These are phyloP conservation scores for Arbutus unedo DNA, from an alignment of 148 eudicot genomes.

Conservation along the genomic window DNA sequence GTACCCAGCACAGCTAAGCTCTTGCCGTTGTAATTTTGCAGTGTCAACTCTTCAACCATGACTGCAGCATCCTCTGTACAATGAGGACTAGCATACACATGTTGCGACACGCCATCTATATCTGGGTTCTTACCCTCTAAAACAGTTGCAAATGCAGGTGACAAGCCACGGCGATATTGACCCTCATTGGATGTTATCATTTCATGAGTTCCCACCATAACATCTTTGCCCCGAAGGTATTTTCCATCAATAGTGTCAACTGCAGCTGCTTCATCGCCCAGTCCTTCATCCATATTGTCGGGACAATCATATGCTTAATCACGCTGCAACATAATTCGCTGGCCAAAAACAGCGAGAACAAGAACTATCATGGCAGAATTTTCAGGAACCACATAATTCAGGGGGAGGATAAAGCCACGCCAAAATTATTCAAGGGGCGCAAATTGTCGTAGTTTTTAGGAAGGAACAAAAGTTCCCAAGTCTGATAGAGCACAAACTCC, in stretches of 20 bases:
- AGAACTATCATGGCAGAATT: not conserved
- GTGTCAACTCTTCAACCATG: slow-evolving; percentile 69
- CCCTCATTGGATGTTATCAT: slow-evolving; percentile 40
- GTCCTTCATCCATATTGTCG: slow-evolving; percentile 49
- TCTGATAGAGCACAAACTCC: not conserved
- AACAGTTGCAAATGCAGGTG: slow-evolving; percentile 42
- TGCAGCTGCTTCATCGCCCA: slow-evolving; percentile 41
- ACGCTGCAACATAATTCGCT: slow-evolving; percentile 9
- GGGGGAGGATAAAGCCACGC: not conserved
- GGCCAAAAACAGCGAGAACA: not conserved
- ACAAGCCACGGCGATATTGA: slow-evolving; percentile 33
- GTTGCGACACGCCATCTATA: slow-evolving; percentile 33
- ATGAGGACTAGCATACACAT: slow-evolving; percentile 38
- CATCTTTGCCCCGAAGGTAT: slow-evolving; percentile 43
- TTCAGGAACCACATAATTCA: not conserved
- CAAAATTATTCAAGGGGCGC: not conserved
- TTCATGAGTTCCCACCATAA: slow-evolving; percentile 35
- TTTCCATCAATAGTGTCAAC: slow-evolving; percentile 31
- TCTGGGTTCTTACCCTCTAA: slow-evolving; percentile 41
- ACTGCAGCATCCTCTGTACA: slow-evolving; percentile 38
- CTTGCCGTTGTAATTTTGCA: slow-evolving; percentile 33
- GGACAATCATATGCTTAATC: slow-evolving; percentile 14
- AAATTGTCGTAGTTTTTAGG: not conserved
- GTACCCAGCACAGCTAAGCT: slow-evolving; percentile 31
- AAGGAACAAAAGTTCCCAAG: not conserved